These are phyloP conservation scores for Claviceps quebecensis DNA, from an alignment of 2,329 filamentous ascomycete genomes.

Conservation along the genomic window DNA sequence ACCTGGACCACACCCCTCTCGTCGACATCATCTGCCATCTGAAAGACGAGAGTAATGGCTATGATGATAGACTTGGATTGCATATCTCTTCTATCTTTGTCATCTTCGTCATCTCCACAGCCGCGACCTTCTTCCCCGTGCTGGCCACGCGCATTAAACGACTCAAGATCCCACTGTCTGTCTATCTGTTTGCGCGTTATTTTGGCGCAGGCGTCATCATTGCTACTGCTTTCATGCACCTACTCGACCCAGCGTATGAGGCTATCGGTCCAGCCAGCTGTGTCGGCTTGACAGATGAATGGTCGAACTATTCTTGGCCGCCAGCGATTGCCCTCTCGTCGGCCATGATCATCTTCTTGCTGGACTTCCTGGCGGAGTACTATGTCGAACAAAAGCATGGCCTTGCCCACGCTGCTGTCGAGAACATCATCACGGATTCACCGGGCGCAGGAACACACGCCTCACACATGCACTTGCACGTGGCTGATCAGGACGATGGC, in stretches of 20 bases:
- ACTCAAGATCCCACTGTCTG: conserved; percentile 51
- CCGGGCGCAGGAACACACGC: conserved; percentile 1
- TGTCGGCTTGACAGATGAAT: conserved; percentile 33
- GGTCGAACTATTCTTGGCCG: conserved; percentile 37
- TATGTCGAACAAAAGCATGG: conserved; percentile 35
- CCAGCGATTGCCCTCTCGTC: conserved; percentile 35
- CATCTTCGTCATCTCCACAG: conserved; percentile 54
- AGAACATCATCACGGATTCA: conserved; percentile 13
- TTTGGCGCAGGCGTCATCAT: conserved; percentile 91
- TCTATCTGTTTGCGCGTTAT: conserved; percentile 81
- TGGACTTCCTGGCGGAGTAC: conserved; percentile 35
- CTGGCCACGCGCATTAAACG: conserved; percentile 45
- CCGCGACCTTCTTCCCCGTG: conserved; percentile 65
- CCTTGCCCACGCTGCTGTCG: conserved; percentile 9
- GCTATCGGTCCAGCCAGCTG: conserved; percentile 33
- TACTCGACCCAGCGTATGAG: conserved; percentile 69
- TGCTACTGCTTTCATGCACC: conserved; percentile 82
- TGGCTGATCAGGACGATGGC: conserved; percentile 23
- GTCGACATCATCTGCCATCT: conserved; percentile 35
- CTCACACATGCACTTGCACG: conserved; percentile 25
- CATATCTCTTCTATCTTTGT: conserved; percentile 82
- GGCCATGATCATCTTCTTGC: conserved; percentile 33
- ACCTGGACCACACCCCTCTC: conserved; percentile 33
- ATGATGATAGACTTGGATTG: conserved; percentile 49
- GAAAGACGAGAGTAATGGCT: conserved; percentile 31